Evolutionary conservation across 164 flowering plant species (phyloP).

Genomic region (Echeveria elegans): DNA sequence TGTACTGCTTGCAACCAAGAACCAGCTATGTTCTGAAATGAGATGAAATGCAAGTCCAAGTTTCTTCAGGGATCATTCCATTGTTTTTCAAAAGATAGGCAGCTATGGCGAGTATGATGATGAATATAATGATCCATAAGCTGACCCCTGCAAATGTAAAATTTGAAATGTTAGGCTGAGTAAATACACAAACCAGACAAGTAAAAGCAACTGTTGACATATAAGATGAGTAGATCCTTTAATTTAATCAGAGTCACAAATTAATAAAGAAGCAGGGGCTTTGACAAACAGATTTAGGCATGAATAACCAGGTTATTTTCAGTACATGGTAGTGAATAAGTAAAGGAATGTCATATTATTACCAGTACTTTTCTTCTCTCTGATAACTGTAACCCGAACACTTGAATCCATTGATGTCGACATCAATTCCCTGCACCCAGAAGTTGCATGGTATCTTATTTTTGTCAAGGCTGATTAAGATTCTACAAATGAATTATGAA

Average conservation of each 20-base stretch:
- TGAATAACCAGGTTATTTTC: no score
- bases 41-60: background rate
- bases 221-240: background rate
- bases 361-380: slow-evolving; percentile 44
- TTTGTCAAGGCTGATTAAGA: background rate
- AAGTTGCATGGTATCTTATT: slow-evolving; percentile 2
- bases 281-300: background rate
- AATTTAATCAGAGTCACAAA: background rate
- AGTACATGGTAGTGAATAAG: no score
- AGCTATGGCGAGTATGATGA: slow-evolving; percentile 40
- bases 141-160: slow-evolving; percentile 30
- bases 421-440: slow-evolving; percentile 49
- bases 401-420: slow-evolving; percentile 79
- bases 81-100: slow-evolving; percentile 26
- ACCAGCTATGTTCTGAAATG: background rate
- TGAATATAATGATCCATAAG: slow-evolving; percentile 34
- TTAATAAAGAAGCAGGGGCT: background rate
- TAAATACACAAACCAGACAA: background rate
- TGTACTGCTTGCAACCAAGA: background rate
- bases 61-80: slow-evolving; percentile 14
- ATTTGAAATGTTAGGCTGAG: background rate
- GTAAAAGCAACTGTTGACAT: background rate
- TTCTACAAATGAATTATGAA: background rate
- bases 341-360: slow-evolving; percentile 12
- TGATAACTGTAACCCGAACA: slow-evolving; percentile 60